phyloP scores from a whole-genome alignment of 1,284 basidiomycete species.

The Tylopilus orsonianus region DNA sequence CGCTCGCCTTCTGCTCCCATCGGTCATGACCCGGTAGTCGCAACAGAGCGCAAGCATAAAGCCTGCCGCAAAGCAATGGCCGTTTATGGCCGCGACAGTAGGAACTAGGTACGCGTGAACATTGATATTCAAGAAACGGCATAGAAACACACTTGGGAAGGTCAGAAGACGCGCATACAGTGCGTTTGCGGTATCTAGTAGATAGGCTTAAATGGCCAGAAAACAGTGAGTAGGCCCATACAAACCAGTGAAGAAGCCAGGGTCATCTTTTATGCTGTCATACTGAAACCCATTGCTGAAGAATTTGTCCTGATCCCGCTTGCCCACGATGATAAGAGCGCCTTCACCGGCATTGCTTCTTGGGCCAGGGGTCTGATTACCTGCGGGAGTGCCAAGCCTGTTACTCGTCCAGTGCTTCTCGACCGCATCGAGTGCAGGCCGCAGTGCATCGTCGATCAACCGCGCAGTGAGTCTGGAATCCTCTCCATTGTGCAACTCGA shows the following conservation, averaged over 20 bases:
- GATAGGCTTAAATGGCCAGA: background rate
- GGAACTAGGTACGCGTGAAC: constrained; percentile 50
- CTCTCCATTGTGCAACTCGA: constrained; percentile 74
- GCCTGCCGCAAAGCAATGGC: constrained; percentile 88
- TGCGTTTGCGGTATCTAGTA: constrained; percentile 54
- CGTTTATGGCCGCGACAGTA: constrained; percentile 87
- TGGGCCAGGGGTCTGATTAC: constrained; percentile 39
- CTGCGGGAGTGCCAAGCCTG: constrained; percentile 40
- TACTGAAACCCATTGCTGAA: constrained; percentile 72
- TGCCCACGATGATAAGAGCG: constrained; percentile 76
- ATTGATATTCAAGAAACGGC: background rate
- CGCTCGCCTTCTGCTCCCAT: constrained; percentile 72
- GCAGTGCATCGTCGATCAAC: constrained; percentile 61
- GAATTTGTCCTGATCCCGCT: constrained; percentile 77
- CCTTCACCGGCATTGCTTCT: constrained; percentile 43
- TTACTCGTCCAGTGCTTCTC: constrained; percentile 75
- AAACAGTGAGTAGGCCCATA: constrained; percentile 3
- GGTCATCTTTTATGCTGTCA: constrained; percentile 57
- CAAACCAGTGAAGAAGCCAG: constrained; percentile 75
- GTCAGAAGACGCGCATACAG: constrained; percentile 55
- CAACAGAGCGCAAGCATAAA: constrained; percentile 80
- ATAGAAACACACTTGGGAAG: constrained; percentile 60
- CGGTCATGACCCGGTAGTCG: constrained; percentile 90
- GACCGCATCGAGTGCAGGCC: constrained; percentile 74
- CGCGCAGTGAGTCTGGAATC: constrained; percentile 71